Base-by-base conservation (phyloP, 352 stramenopile species). In the Phytophthora multivora region DNA sequence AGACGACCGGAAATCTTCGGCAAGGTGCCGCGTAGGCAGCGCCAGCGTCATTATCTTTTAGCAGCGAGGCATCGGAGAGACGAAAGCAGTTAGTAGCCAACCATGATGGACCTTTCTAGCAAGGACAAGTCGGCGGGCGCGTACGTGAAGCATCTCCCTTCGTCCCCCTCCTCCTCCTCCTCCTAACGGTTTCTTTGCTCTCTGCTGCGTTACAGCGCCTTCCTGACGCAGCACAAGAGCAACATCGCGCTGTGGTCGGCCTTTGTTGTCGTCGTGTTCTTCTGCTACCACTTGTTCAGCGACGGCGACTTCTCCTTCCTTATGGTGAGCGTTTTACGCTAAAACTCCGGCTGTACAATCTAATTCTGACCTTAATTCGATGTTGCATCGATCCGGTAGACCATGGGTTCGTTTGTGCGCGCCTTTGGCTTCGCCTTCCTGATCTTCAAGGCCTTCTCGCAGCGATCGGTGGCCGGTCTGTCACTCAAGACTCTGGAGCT, bases 231-330 rank as follows among this genome's bases (percentile, higher is more conserved):
- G 28, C 83, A 98, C 71, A 98, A 98, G 73, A 93, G 87, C 69
- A 98, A 99, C 79, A 97, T 98, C 33, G 83, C 94, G 19, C 85
- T 98, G 33, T 99, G 97, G 97, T 97, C 89, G 64, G 95, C 83
- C 51, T 98, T 99, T 68, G 93, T 98, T 47, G 90, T 97, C 12
- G 73, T 89, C 16, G 95, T 98, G 40, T 80, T 99, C 40, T 96
- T 98, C 59, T 96, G 97, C 71, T 99, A 98, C 74, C 95, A 98
- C 71, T 80, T 99, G 39, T 91, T 99, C 54, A 98, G 92, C 38
- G 96, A 98, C 71, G 96, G 97, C 28, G 97, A 99, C 75, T 99
- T 99, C 73, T 99, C 96, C 40, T 99, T 99, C 72, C 83, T 99
- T 12, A 98, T 99, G 93, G 91, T 97, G 49, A 39, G 13, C 23